Evolutionary conservation across 495 filamentous ascomycete species (phyloP).

Genomic region (Penicilliopsis zonata): DNA sequence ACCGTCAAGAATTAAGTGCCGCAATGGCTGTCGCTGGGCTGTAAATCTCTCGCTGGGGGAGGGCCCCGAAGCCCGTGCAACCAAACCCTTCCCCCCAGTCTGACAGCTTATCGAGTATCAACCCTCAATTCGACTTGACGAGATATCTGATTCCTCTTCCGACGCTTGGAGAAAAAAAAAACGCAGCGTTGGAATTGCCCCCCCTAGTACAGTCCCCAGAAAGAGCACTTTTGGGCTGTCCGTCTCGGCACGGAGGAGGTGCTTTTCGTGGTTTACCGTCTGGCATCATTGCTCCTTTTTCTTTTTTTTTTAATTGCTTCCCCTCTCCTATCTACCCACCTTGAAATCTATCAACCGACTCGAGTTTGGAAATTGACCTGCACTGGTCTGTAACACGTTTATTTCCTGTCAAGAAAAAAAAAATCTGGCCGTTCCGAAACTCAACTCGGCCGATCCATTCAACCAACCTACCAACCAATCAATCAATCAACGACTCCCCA

Average conservation of each 20-base stretch:
- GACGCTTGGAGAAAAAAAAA: conserved; percentile 28
- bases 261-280: conserved; percentile 17
- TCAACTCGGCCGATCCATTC: too few relatives aligned
- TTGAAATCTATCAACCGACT: not conserved
- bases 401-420: not conserved
- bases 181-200: conserved; percentile 39
- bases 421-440: too few relatives aligned
- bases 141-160: conserved; percentile 54
- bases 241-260: conserved; percentile 26
- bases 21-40: conserved; percentile 84
- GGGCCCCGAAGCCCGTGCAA: too few relatives aligned
- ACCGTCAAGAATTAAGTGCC: conserved; percentile 78
- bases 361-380: too few relatives aligned
- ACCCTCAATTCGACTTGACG: conserved; percentile 59
- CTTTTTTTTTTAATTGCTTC: too few relatives aligned
- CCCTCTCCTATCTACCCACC: conserved; percentile 6
- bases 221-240: conserved; percentile 31
- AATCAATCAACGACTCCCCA: too few relatives aligned
- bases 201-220: conserved; percentile 25
- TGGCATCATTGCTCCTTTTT: conserved; percentile 6
- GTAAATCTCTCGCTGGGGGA: conserved; percentile 82
- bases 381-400: too few relatives aligned
- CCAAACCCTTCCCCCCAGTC: conserved; percentile 64
- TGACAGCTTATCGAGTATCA: conserved; percentile 62
- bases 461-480: too few relatives aligned